Evolutionary conservation across 2,329 filamentous ascomycete genomes (phyloP).

Genomic region (Xylaria sp.): DNA sequence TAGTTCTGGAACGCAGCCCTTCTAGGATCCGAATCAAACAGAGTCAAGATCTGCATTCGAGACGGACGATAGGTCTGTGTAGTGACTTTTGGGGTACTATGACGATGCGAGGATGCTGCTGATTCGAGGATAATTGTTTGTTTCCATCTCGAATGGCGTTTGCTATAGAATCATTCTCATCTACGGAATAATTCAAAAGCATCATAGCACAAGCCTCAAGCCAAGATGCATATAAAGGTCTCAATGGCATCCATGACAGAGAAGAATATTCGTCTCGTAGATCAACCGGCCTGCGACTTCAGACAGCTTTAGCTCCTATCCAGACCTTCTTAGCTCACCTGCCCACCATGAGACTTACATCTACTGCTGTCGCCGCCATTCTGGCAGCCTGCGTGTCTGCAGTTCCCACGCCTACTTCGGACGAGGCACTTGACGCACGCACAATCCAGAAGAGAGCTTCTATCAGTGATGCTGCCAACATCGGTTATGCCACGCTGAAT

Average conservation of each 20-base stretch:
- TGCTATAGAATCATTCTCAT: slow-evolving; percentile 13
- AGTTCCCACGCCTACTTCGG: slow-evolving; percentile 39
- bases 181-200: background rate
- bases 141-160: slow-evolving; percentile 8
- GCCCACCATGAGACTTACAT: slow-evolving; percentile 43
- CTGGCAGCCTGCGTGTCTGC: slow-evolving; percentile 41
- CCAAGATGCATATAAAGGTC: slow-evolving; percentile 30
- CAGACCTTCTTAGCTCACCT: slow-evolving; percentile 4
- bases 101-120: slow-evolving; percentile 11
- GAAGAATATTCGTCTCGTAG: slow-evolving; percentile 11
- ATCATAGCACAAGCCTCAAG: background rate
- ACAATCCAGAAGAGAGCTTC: slow-evolving; percentile 42
- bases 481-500: slow-evolving; percentile 42
- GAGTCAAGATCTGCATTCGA: slow-evolving; percentile 7
- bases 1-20: background rate
- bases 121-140: slow-evolving; percentile 39
- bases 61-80: background rate
- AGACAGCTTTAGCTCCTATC: slow-evolving; percentile 3
- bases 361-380: slow-evolving; percentile 36
- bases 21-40: slow-evolving; percentile 7
- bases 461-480: slow-evolving; percentile 41
- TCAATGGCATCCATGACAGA: background rate
- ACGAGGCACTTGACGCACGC: slow-evolving; percentile 37
- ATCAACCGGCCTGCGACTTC: background rate
- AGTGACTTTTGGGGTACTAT: background rate